Evolutionary conservation across 371 early-diverging fungal genomes (phyloP), one percentile per base, ranked within the genome.

Genomic region (Thermomucor indicae-seudaticae): DNA sequence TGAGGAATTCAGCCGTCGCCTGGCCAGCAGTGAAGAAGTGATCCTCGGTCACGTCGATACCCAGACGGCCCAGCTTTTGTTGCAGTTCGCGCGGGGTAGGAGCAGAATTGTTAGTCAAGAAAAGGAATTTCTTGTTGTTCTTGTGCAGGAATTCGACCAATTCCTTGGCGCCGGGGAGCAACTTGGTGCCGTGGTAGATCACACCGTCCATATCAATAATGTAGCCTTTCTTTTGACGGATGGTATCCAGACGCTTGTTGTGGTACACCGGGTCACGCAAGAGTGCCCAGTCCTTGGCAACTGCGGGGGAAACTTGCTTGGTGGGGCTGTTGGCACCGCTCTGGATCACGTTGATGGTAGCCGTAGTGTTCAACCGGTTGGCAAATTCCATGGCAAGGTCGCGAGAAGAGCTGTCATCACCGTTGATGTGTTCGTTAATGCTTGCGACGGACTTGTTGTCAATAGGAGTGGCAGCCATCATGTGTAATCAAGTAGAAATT

Each of bases 121-220:
- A 85, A 19, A 85, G 69, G 55, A 73, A 85, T 51, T 78, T 65
- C 60, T 85, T 85, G 59, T 79, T 72, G 47, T 82, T 72, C 40
- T 51, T 53, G 46, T 73, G 57, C 55, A 82, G 67, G 67, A 81
- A 85, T n/a, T 63, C 68, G 29, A 85, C 81, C 55, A 85, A 75
- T 53, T 84, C 85, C 51, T 80, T 80, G n/a, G 76, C 85, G 52
- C 82, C 82, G 50, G 77, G 72, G 39, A 75, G 61, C 17, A 75
- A 65, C 32, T 73, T 70, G 47, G 67, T 73, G 41, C 80, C 80
- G 37, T 81, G 82, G 49, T 84, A 84, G 48, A 84, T 79, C 34
- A 84, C 85, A 58, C 84, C 85, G 62, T 84, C 82, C 82, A 84
- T 84, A 69, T 84, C 82, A 59, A 77, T 75, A 42, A 81, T 80